These are phyloP conservation scores for Neonectria ditissima DNA, from an alignment of 2,329 filamentous ascomycete species.

Conservation along the genomic window DNA sequence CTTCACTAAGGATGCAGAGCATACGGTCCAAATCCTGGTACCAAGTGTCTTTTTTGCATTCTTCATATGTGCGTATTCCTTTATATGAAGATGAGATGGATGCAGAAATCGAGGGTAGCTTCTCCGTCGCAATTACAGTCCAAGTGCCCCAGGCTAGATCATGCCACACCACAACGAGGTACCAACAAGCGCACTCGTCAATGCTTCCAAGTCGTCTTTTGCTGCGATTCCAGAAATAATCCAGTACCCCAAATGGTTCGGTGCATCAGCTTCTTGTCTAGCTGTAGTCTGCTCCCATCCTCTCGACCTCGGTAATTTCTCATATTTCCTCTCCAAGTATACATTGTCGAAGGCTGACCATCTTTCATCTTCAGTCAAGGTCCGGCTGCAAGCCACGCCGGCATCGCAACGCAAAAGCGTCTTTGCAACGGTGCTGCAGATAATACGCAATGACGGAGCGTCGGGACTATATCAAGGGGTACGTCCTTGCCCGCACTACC, in stretches of 20 bases:
- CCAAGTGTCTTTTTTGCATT: no score
- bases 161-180: conserved; percentile 17
- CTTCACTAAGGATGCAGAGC: no score
- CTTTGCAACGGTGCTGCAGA: conserved; percentile 13
- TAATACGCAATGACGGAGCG: conserved; percentile 22
- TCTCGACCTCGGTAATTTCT: conserved; percentile 23
- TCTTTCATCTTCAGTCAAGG: conserved; percentile 24
- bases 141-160: not conserved
- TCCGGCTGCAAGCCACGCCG: conserved; percentile 22
- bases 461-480: conserved; percentile 25
- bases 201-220: not conserved
- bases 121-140: no score
- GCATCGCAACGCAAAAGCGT: conserved; percentile 23
- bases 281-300: conserved; percentile 31
- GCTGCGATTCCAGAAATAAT: not conserved
- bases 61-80: no score
- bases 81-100: not conserved
- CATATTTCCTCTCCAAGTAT: no score
- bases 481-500: not conserved
- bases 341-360: not conserved
- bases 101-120: no score
- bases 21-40: no score
- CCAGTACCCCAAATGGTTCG: conserved; percentile 32
- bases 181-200: not conserved
- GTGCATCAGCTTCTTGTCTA: conserved; percentile 29